Percentiles rank a stretch among this genome's conserved stretches.
Evolutionary conservation across 805 yeast genomes (phyloP).

Genomic region (Candida verbasci): DNA sequence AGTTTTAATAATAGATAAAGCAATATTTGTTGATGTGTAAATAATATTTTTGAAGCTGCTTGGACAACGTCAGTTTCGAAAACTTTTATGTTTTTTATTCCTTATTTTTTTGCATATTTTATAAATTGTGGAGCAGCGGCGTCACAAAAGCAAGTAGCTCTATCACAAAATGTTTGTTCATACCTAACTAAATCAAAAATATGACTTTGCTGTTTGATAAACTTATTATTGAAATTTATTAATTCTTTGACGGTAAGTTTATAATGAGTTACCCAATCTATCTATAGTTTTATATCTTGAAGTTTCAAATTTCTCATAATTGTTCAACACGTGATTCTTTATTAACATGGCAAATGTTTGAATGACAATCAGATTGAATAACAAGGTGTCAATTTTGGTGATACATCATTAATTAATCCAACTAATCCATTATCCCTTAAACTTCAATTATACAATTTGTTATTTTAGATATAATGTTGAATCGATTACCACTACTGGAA

Average conservation of each 20-base stretch:
- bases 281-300: constrained; percentile 30
- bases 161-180: constrained; percentile 65
- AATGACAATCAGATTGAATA: constrained; percentile 41
- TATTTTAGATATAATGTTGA: no score
- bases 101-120: constrained; percentile 20
- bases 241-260: constrained; percentile 52
- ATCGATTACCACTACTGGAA: no score
- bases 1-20: constrained; percentile 56
- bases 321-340: constrained; percentile 23
- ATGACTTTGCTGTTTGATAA: constrained; percentile 66
- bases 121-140: constrained; percentile 38
- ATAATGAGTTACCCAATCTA: constrained; percentile 68
- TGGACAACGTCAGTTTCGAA: constrained; percentile 57
- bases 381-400: constrained; percentile 43
- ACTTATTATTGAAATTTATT: constrained; percentile 43
- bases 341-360: constrained; percentile 33
- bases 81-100: constrained; percentile 25
- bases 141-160: constrained; percentile 61
- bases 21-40: constrained; percentile 49
- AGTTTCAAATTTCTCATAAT: constrained; percentile 20
- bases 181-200: constrained; percentile 69
- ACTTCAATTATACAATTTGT: no score
- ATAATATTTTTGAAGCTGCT: constrained; percentile 51
- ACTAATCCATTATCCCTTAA: constrained; percentile 15
- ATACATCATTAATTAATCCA: constrained; percentile 32